Evolutionary conservation across 2,329 filamentous ascomycete species (phyloP).

Genomic region (Colletotrichum destructivum): DNA sequence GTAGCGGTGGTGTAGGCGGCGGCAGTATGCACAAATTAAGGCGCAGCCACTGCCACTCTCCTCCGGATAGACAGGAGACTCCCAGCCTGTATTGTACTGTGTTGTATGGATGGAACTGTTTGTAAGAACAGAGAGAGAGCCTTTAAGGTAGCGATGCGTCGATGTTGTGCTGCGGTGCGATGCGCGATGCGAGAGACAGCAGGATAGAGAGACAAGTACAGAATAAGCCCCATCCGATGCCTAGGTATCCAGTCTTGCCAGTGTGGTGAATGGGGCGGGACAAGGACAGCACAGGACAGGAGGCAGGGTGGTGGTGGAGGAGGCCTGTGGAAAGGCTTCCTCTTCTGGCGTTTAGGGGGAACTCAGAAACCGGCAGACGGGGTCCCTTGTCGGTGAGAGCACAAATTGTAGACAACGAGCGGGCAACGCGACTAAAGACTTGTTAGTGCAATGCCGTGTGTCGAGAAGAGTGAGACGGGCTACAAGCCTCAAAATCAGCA

Average conservation of each 20-base stretch:
- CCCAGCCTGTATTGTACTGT: background rate
- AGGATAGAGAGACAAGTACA: conserved; percentile 9
- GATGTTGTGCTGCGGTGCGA: conserved; percentile 15
- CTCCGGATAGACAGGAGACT: conserved; percentile 4
- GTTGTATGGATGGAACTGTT: background rate
- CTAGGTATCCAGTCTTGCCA: background rate
- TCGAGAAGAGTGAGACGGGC: conserved; percentile 11
- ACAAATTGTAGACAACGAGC: conserved; percentile 16
- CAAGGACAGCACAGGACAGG: background rate
- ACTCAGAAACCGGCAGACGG: conserved; percentile 20
- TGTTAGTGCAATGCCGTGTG: conserved; percentile 8
- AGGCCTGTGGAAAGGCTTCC: background rate
- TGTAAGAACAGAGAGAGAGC: background rate
- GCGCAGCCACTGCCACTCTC: conserved; percentile 33
- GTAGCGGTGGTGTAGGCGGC: background rate
- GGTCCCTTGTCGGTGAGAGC: conserved; percentile 28
- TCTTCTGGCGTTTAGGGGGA: conserved; percentile 21
- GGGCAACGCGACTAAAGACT: conserved; percentile 17
- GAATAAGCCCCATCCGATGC: conserved; percentile 1
- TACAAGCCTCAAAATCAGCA: conserved; percentile 39
- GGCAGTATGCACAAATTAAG: conserved; percentile 39
- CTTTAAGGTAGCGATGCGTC: conserved; percentile 24
- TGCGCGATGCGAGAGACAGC: conserved; percentile 11
- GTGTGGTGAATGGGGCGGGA: conserved; percentile 11
- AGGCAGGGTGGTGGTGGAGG: background rate